A percentile compares a stretch with the other conserved stretches of the same genome.
Conservation (phyloP, 2,329 filamentous ascomycete species). For the Trichophyton mentagrophytes region DNA sequence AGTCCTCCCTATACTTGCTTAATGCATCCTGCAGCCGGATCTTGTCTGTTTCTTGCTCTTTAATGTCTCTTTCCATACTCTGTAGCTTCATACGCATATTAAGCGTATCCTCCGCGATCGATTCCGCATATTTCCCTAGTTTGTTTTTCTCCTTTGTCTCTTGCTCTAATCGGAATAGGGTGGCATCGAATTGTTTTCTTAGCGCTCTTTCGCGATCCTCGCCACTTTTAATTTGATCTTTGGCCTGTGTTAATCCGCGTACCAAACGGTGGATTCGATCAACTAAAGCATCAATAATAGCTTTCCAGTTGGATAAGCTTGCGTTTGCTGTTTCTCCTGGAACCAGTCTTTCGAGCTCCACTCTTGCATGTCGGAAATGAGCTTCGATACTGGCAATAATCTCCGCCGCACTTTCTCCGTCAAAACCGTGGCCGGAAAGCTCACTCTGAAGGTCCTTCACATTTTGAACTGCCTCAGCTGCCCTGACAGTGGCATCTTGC, state of each 20-base stretch:
- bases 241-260: constrained; percentile 24
- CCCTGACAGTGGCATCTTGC: constrained; percentile 24
- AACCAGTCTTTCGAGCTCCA: constrained; percentile 32
- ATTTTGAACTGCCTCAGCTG: constrained; percentile 27
- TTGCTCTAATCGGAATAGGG: constrained; percentile 28
- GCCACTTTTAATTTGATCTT: constrained; percentile 21
- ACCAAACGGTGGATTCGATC: constrained; percentile 26
- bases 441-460: constrained; percentile 26
- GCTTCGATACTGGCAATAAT: constrained; percentile 27
- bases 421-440: constrained; percentile 30
- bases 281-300: constrained; percentile 30
- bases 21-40: constrained; percentile 31
- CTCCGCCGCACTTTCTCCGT: constrained; percentile 20
- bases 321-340: constrained; percentile 33
- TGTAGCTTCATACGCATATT: constrained; percentile 33
- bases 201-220: constrained; percentile 29
- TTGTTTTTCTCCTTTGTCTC: constrained; percentile 25
- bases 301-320: constrained; percentile 26
- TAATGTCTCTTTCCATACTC: constrained; percentile 29
- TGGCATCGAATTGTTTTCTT: constrained; percentile 33
- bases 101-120: constrained; percentile 35
- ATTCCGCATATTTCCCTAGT: constrained; percentile 29
- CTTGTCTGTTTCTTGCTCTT: constrained; percentile 32
- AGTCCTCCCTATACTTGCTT: constrained; percentile 33
- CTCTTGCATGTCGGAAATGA: constrained; percentile 31